Conservation (phyloP, 352 stramenopile species). For the Phytophthora podocarpi region DNA sequence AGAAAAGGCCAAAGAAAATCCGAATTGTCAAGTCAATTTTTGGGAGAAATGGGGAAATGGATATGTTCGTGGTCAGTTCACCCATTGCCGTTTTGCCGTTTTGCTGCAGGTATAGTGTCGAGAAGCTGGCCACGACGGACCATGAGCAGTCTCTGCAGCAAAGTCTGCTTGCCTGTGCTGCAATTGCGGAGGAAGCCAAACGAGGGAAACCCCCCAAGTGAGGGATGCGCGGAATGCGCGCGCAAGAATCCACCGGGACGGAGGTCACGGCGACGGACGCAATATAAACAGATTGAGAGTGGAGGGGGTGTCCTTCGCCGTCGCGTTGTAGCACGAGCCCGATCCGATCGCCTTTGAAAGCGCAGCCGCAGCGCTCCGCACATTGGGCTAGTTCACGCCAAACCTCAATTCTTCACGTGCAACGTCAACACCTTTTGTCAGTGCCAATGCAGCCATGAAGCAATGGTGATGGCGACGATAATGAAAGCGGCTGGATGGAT, state of each 20-base stretch:
- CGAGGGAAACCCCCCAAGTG: slow-evolving; percentile 13
- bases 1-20: slow-evolving; percentile 27
- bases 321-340: slow-evolving; percentile 23
- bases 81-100: neutral
- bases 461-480: no score
- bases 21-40: slow-evolving; percentile 15
- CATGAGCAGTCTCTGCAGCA: slow-evolving; percentile 26
- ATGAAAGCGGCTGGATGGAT: no score
- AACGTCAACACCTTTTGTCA: slow-evolving; percentile 5
- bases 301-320: slow-evolving; percentile 25
- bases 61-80: neutral
- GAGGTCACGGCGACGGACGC: slow-evolving; percentile 14
- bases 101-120: neutral
- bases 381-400: slow-evolving; percentile 17
- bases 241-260: slow-evolving; percentile 33
- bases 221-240: slow-evolving; percentile 37
- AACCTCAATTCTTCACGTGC: slow-evolving; percentile 4
- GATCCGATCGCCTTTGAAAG: slow-evolving; percentile 26
- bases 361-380: slow-evolving; percentile 13
- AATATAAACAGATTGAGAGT: neutral
- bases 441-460: neutral
- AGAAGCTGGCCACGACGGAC: slow-evolving; percentile 21
- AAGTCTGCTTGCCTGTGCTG: neutral
- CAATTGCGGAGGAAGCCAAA: neutral
- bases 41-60: neutral